Evolutionary conservation across 228 moss, liverwort and hornwort genomes (phyloP), one percentile per base, ranked within the genome.

Genomic region (Sphagnum magellanicum): DNA sequence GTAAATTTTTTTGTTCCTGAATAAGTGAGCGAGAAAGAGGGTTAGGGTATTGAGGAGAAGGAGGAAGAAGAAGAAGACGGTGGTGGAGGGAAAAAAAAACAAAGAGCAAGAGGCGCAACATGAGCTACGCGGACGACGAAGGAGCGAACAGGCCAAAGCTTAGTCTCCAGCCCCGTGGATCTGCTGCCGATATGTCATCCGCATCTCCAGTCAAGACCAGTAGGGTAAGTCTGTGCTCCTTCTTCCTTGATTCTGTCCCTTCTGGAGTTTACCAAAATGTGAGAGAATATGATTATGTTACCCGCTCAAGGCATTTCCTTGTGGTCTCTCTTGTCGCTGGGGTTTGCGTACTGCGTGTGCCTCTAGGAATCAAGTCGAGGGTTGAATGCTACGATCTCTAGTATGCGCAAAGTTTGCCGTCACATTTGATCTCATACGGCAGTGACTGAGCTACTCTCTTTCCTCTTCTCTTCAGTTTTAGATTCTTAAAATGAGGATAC

Each of bases 131-230:
- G 16, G 86, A 86, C 62, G 86, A 86, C 49, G 86, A 86, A 4
- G 77, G 70, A 16, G 66, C 85, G 50, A 79, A 72, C 64, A 79
- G 86, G 75, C 86, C 86, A 16, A 86, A 82, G 75, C 86, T 86
- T 32, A 86, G 79, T 72, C 82, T 86, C 66, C 82, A 86, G 75
- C 86, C 86, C 10, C 66, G 86, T 71, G 82, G 82, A 82, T 77
- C 79, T 49, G 77, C 63, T 61, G 76, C 68, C 1, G 84, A 84
- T 68, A 79, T 74, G 53, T 64, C 77, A 11, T 63, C 78, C 10
- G 6, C 59, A 16, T 77, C 84, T 49, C 72, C 84, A 9, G 70
- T 60, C 10, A 65, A 65, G 60, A 60, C 70, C 59, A 71, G 70
- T 60, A 48, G 61, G 70, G 70, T 71, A 61, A 14, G 62, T 16